Evolutionary conservation across 345 rosid genomes (phyloP).

Genomic region (Turnera subulata): DNA sequence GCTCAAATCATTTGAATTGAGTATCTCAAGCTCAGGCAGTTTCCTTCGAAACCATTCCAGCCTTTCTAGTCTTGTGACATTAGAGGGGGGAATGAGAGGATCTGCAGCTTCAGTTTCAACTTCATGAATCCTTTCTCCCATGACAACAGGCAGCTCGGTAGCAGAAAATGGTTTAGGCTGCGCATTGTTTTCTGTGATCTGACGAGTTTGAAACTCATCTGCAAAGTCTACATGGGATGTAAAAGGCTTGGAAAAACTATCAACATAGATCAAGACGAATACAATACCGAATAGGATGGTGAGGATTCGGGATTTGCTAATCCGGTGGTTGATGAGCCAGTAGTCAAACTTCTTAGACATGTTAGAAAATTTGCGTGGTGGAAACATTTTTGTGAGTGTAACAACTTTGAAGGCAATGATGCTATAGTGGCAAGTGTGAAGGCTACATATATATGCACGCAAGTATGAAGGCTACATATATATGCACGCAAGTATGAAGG

Average conservation of each 20-base stretch:
- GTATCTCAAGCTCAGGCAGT: slow-evolving; percentile 11
- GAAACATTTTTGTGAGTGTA: no score
- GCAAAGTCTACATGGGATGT: background rate
- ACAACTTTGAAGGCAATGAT: background rate
- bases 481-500: no score
- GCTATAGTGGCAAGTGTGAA: background rate
- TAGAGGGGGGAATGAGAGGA: slow-evolving; percentile 11
- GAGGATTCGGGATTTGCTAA: slow-evolving; percentile 5
- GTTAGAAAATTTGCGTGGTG: background rate
- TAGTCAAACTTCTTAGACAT: slow-evolving; percentile 1
- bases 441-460: background rate
- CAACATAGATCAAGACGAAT: slow-evolving; percentile 6
- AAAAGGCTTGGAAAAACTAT: background rate
- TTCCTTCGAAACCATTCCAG: slow-evolving; percentile 5
- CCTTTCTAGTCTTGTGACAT: slow-evolving; percentile 1
- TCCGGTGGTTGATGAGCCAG: background rate
- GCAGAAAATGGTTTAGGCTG: background rate
- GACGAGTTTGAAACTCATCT: background rate
- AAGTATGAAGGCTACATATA: no score
- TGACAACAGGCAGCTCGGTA: background rate
- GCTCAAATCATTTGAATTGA: slow-evolving; percentile 11
- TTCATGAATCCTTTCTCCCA: background rate
- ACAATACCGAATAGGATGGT: slow-evolving; percentile 2
- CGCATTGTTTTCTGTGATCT: background rate
- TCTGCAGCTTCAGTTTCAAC: slow-evolving; percentile 3